Conservation (phyloP, 805 yeast species). For the Saccharomycopsis amapae region DNA sequence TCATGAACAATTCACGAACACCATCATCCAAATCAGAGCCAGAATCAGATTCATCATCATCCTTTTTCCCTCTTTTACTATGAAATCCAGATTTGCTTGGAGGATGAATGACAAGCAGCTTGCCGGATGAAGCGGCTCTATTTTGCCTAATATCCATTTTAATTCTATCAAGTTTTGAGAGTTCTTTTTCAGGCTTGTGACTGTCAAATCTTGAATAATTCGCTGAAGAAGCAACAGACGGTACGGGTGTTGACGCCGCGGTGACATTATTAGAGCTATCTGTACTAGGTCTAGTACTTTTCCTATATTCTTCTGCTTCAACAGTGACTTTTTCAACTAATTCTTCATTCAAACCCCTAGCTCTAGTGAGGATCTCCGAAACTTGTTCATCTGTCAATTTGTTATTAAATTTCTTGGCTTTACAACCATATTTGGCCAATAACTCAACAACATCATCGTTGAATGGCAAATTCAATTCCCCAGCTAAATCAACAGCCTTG, state of each 20-base stretch:
- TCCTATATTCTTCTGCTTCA: slow-evolving; percentile 35
- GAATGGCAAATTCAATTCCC: slow-evolving; percentile 43
- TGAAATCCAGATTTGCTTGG: slow-evolving; percentile 22
- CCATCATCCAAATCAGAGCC: slow-evolving; percentile 14
- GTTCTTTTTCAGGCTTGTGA: not conserved
- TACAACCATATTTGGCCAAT: slow-evolving; percentile 57
- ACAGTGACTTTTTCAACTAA: slow-evolving; percentile 47
- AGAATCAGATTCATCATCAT: slow-evolving; percentile 13
- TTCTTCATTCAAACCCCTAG: slow-evolving; percentile 45
- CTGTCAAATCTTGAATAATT: not conserved
- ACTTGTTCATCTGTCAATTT: slow-evolving; percentile 64
- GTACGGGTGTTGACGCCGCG: slow-evolving; percentile 26
- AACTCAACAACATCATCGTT: slow-evolving; percentile 46
- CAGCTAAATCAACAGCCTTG: slow-evolving; percentile 57
- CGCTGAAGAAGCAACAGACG: not conserved
- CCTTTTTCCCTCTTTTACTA: slow-evolving; percentile 19
- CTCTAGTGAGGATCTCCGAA: slow-evolving; percentile 52
- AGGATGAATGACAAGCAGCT: slow-evolving; percentile 22
- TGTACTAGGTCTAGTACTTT: slow-evolving; percentile 17
- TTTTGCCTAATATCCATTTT: slow-evolving; percentile 9
- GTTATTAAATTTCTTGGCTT: slow-evolving; percentile 61
- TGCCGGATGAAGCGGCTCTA: slow-evolving; percentile 32
- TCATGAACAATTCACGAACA: slow-evolving; percentile 31
- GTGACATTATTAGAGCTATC: slow-evolving; percentile 20
- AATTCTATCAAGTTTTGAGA: slow-evolving; percentile 12